Evolutionary conservation across 2,329 filamentous ascomycete species (phyloP).

Genomic region (Beauveria scarabaeidicola): DNA sequence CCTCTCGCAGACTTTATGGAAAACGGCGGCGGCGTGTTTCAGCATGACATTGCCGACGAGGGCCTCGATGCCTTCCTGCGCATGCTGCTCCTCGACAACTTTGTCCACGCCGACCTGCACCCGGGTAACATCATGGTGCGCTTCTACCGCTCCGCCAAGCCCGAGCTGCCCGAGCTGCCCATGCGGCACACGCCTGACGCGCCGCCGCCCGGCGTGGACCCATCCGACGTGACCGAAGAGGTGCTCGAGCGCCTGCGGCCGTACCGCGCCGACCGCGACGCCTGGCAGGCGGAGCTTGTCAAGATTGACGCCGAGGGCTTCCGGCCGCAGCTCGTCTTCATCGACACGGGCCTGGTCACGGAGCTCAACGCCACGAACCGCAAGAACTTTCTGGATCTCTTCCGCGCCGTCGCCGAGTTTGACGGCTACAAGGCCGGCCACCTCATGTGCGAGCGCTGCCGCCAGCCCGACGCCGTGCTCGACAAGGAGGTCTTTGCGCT

Average conservation of each 20-base stretch:
- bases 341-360: conserved; percentile 92
- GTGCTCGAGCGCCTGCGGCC: conserved; percentile 75
- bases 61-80: conserved; percentile 91
- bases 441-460: conserved; percentile 91
- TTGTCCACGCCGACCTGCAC: conserved; percentile 92
- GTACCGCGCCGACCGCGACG: conserved; percentile 51
- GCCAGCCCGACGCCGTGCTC: conserved; percentile 83
- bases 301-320: conserved; percentile 82
- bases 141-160: conserved; percentile 77
- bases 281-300: conserved; percentile 66
- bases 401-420: conserved; percentile 92
- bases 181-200: conserved; percentile 20
- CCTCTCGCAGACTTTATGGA: conserved; percentile 84
- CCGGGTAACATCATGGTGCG: conserved; percentile 99
- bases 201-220: conserved; percentile 35
- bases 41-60: conserved; percentile 89
- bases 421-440: conserved; percentile 92
- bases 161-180: conserved; percentile 44
- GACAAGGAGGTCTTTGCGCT: conserved; percentile 86
- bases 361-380: conserved; percentile 83
- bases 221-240: conserved; percentile 75
- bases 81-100: conserved; percentile 96
- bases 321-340: conserved; percentile 90
- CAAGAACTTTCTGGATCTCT: conserved; percentile 86
- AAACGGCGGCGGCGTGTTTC: conserved; percentile 84